Evolutionary conservation across 2,329 filamentous ascomycete genomes (phyloP).

Genomic region (Pseudogymnoascus destructans): DNA sequence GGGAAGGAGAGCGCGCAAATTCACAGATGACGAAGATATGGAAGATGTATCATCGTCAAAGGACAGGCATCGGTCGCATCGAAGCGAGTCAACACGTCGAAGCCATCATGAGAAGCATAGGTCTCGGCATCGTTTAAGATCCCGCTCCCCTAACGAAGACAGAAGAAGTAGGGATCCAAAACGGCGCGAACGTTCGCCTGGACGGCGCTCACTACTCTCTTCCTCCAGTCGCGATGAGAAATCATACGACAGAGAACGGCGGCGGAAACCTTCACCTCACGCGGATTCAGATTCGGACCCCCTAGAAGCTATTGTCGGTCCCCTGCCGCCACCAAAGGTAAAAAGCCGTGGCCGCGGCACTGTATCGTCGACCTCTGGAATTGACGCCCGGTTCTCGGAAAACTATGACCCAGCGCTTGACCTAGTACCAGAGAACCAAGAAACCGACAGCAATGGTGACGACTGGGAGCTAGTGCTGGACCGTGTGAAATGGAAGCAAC

Average conservation of each 20-base stretch:
- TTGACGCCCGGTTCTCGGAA: slow-evolving; percentile 68
- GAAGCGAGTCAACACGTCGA: not conserved
- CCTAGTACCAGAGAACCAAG: slow-evolving; percentile 28
- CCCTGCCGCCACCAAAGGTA: slow-evolving; percentile 41
- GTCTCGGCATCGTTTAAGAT: not conserved
- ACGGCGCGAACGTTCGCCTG: not conserved
- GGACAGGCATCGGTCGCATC: not conserved
- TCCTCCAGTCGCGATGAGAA: not conserved
- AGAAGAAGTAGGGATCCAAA: slow-evolving; percentile 1
- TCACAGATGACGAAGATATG: not conserved
- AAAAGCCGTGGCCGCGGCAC: slow-evolving; percentile 58
- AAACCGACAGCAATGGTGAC: slow-evolving; percentile 38
- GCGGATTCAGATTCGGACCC: slow-evolving; percentile 50
- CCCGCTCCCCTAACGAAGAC: not conserved
- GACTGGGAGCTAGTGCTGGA: slow-evolving; percentile 75
- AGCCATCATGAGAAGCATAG: not conserved
- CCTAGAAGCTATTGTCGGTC: slow-evolving; percentile 64
- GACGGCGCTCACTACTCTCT: not conserved
- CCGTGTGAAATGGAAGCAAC: slow-evolving; percentile 62
- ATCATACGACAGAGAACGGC: not conserved
- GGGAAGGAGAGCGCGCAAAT: not conserved
- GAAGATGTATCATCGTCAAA: not conserved
- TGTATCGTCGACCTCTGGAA: slow-evolving; percentile 46
- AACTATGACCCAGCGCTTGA: slow-evolving; percentile 47
- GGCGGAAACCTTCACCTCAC: not conserved